These are phyloP conservation scores for Trichosphaerium sp. DNA, from an alignment of 78 protist genomes.

Conservation along the genomic window DNA sequence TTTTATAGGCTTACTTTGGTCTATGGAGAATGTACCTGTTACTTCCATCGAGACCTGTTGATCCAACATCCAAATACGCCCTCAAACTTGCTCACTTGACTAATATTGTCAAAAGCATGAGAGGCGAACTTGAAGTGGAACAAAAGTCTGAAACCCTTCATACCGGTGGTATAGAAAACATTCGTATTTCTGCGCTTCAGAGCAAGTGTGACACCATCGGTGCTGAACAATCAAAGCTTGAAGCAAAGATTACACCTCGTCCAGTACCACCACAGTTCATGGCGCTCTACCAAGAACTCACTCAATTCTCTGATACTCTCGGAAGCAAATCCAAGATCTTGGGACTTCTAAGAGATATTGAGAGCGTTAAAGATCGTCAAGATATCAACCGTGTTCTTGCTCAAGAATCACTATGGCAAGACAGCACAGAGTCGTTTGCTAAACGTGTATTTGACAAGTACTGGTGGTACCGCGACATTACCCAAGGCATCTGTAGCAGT, in stretches of 20 bases:
- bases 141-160: conserved; percentile 4
- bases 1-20: too few species aligned
- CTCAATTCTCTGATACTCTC: conserved; percentile 19
- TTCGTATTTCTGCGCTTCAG: not conserved
- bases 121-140: conserved; percentile 14
- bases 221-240: not conserved
- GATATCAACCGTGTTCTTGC: not conserved
- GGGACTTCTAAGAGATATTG: conserved; percentile 1
- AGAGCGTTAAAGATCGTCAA: not conserved
- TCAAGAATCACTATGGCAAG: conserved; percentile 46
- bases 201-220: not conserved
- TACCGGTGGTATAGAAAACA: conserved; percentile 13
- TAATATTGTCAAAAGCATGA: not conserved
- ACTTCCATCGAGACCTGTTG: conserved; percentile 23
- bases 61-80: conserved; percentile 30
- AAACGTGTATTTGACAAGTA: conserved; percentile 7
- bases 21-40: conserved; percentile 1
- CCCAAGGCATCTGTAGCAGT: conserved; percentile 18
- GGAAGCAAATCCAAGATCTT: conserved; percentile 12
- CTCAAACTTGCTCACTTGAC: conserved; percentile 4
- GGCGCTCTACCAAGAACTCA: conserved; percentile 8
- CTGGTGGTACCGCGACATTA: conserved; percentile 9
- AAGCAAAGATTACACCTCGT: conserved; percentile 22
- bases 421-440: conserved; percentile 26
- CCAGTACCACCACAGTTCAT: conserved; percentile 35